Base-by-base conservation (phyloP, 352 stramenopile species). In the Lagenidium sp. region DNA sequence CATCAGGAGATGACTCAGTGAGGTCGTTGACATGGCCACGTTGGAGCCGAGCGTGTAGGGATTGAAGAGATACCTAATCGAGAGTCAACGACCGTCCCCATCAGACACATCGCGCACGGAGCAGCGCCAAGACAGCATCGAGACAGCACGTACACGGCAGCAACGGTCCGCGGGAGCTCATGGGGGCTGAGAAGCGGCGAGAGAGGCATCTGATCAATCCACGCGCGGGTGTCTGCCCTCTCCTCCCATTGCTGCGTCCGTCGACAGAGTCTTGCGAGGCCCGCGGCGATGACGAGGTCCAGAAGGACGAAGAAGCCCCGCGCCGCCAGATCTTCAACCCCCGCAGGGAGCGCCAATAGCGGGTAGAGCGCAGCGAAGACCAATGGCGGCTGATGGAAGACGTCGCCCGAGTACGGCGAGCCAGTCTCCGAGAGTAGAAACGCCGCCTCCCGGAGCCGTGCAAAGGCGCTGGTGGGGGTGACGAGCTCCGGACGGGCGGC, bases 311-410 rank as follows among this genome's bases (percentile, higher is more conserved):
- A 83, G 21, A 80, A 11, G 16, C 38, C 46, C 21, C 68, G 78
- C 23, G 26, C 24, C 0, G 53, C 32, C 10, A 55, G 20, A 36
- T 71, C 74, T 44, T 71, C 55, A 0, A 72, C 20, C 18, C 13
- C 39, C 0, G 20, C 23, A 2, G 64, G 42, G 1, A 65, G 25
- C 10, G 51, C 18, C 4, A 85, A 53, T n/a, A 81, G 21, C 13
- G 65, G 67, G 47, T 83, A 83, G 32, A 86, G 65, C 36, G 77
- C 49, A 18, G 70, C 68, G 41, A 90, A 85, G 22, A 88, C 60
- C 26, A 93, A 69, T 49, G 76, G 72, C 23, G 77, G 75, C 55
- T 93, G 80, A 52, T 93, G 80, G 58, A 84, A 93, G 26, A 79
- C 65, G 56, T 93, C 80, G 23, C 77, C 80, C 0, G 71, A 53